Base-by-base conservation (phyloP, 2,329 filamentous ascomycete genomes). In the Fusarium pseudograminearum region DNA sequence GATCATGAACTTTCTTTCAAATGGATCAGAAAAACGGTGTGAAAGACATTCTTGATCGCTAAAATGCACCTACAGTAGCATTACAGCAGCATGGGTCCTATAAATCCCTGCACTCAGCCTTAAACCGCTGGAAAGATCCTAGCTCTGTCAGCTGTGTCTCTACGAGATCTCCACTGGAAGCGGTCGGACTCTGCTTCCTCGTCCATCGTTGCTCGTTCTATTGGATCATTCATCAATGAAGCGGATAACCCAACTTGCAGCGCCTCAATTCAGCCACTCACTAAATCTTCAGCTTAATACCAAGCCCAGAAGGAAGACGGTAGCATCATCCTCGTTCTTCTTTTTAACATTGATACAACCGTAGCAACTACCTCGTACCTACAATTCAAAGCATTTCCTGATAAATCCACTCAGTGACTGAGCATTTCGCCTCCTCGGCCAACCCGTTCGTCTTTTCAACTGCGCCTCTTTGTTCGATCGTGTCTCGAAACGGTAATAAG, bases 101-200 rank as follows among this genome's bases (percentile, higher is more conserved):
- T 16, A 38, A 48, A 65, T 50, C 65, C 70, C 57, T 71, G 66
- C 46, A 61, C 70, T 73, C 70, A 73, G 70, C 70, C 70, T 73
- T 73, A 73, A 69, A 67, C 59, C 69, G 61, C 67, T 61, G 58
- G 51, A 73, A 67, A 61, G 41, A 62, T 45, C 45, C 53, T 73
- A 72, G 70, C 67, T 70, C 65, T 61, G 67, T 73, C 70, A 73
- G 70, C 70, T 71, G 61, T 45, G 26, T 57, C 56, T 30, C 30
- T 41, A 28, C n/a, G 20, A 26, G 26, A 15, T 44, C 51, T 58
- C 66, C 70, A 62, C 69, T 59, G 14, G 41, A 65, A 61, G 61
- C 46, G 61, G 45, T 62, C 63, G 57, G 63, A 54, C 61, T 56
- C 60, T 61, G 46, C 41, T 50, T 57, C 45, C 42, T 61, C 36